These are phyloP conservation scores for Salix purpurea DNA, from an alignment of 345 rosid species.

Conservation along the genomic window DNA sequence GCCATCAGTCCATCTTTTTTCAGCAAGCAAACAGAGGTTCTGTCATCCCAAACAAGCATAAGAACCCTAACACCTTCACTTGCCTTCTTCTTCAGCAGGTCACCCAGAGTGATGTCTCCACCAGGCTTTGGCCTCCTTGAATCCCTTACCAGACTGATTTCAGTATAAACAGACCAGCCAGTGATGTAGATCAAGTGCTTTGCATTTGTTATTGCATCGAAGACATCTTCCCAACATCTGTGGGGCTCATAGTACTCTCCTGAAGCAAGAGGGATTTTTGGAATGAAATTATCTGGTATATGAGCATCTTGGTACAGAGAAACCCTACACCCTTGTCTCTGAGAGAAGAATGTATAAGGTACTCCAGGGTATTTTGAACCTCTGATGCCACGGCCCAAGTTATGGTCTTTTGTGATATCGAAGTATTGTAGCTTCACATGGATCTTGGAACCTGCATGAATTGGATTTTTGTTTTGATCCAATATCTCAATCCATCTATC, in stretches of 20 bases:
- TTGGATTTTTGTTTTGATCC: slow-evolving; percentile 61
- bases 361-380: slow-evolving; percentile 85
- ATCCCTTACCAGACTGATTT: slow-evolving; percentile 77
- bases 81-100: slow-evolving; percentile 83
- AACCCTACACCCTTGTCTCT: slow-evolving; percentile 85
- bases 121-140: slow-evolving; percentile 93
- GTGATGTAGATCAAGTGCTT: slow-evolving; percentile 88
- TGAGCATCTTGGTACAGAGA: slow-evolving; percentile 96
- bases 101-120: slow-evolving; percentile 76
- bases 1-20: slow-evolving; percentile 94
- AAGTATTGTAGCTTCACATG: slow-evolving; percentile 87
- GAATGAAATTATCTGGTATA: slow-evolving; percentile 73
- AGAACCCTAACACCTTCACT: slow-evolving; percentile 89
- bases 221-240: slow-evolving; percentile 95
- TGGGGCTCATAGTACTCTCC: slow-evolving; percentile 78
- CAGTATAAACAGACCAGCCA: slow-evolving; percentile 98
- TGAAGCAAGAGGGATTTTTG: slow-evolving; percentile 85
- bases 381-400: slow-evolving; percentile 58
- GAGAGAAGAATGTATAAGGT: slow-evolving; percentile 81
- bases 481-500: slow-evolving; percentile 83
- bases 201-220: slow-evolving; percentile 82
- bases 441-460: slow-evolving; percentile 61
- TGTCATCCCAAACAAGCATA: slow-evolving; percentile 96
- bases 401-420: slow-evolving; percentile 63
- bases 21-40: slow-evolving; percentile 85